Base-by-base conservation (phyloP, 371 early-diverging fungal species). In the Mucor circinelloides region DNA sequence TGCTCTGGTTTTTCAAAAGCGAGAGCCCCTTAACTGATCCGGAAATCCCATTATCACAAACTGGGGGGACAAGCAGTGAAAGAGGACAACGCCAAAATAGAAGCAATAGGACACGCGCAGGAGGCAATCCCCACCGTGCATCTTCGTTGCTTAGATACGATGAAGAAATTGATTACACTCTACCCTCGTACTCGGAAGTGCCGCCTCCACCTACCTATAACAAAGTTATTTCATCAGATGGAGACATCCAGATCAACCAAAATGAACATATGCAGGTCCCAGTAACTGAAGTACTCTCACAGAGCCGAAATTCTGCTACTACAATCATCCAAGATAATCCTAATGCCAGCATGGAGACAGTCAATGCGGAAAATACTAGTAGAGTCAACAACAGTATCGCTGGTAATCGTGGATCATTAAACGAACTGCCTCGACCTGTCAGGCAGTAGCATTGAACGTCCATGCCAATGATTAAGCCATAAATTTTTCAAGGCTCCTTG, bases 161-260 rank as follows among this genome's bases (percentile, higher is more conserved):
- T 6, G 40, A 36, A 10, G 59, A 58, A 40, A 58, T 58, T 58
- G 59, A 58, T 40, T 58, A 58, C 25, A 58, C 59, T 5, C 25
- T 58, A 27, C 59, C 59, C 9, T 40, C 42, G n/a, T 58, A 58
- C 25, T 58, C 40, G 3, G 59, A 58, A 58, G 34, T 58, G 15
- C 59, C 42, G 8, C 19, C 59, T 15, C 59, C 59, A 21, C 59
- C 59, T 12, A 25, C 59, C 6, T 58, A 58, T 10, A 40, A 2
- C 8, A 58, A 58, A 55, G 48, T n/a, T 9, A 48, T 48, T n/a
- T 48, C 19, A n/a, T 21, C 48, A 6, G 21, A 21, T 21, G 10
- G 48, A n/a, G 48, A 48, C 5, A n/a, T 10, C n/a, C 19, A 48
- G 9, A 48, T 23, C 1, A 21, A 48, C 9, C 48, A 48, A 23